A percentile compares a stretch with the other conserved stretches of the same genome.
phyloP scores from a whole-genome alignment of 495 filamentous ascomycete species.

The Lepidopterella palustris region DNA sequence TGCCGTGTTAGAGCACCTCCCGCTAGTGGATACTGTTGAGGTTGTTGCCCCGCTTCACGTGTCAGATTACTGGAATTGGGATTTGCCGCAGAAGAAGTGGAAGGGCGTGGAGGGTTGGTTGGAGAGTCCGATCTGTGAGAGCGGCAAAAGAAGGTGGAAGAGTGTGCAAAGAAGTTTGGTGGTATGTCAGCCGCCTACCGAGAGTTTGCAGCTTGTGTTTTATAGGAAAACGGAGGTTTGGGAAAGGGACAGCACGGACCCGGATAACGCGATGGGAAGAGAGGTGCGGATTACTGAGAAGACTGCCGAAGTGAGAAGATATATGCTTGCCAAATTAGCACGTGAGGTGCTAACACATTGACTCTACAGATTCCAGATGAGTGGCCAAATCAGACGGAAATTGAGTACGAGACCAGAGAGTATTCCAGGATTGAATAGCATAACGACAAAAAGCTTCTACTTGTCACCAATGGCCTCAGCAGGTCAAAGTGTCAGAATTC shows the following conservation, averaged over 20 bases:
- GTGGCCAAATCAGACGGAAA: no score
- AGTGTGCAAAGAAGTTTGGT: constrained; percentile 14
- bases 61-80: constrained; percentile 14
- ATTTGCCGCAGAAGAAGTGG: constrained; percentile 10
- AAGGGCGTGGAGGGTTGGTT: constrained; percentile 13
- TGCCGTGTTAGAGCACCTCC: constrained; percentile 1
- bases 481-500: no score
- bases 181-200: background rate
- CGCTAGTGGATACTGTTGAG: constrained; percentile 9
- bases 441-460: no score
- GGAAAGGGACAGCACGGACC: background rate
- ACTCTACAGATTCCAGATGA: background rate
- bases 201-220: background rate
- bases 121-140: background rate
- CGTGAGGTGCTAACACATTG: background rate
- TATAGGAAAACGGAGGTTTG: background rate
- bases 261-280: background rate
- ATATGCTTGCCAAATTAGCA: background rate
- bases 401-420: no score
- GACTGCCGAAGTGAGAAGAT: background rate
- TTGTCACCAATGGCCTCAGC: no score
- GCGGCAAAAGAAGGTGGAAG: background rate
- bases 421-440: no score
- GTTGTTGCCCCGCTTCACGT: constrained; percentile 11
- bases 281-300: background rate